These are phyloP conservation scores for Sherardia arvensis DNA, from an alignment of 257 asterid genomes.

Conservation along the genomic window DNA sequence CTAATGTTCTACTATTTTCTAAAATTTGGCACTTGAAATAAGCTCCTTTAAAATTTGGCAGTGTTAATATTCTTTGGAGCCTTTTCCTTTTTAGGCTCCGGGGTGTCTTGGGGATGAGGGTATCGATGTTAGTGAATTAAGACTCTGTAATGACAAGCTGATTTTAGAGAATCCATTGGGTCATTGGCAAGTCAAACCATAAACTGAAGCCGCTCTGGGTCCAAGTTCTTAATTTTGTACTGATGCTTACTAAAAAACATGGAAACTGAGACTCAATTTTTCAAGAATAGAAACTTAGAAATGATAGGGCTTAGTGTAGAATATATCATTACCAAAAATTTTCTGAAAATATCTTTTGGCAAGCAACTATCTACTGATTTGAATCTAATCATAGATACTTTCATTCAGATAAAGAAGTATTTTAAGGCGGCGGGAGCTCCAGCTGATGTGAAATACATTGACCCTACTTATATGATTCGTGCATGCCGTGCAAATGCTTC, in stretches of 20 bases:
- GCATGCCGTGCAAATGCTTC: conserved; percentile 99
- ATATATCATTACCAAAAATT: neutral
- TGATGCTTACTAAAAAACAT: neutral
- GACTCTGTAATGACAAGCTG: neutral
- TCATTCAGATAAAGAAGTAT: conserved; percentile 57
- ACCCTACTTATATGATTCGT: conserved; percentile 97
- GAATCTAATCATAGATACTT: neutral
- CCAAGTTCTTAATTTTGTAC: neutral
- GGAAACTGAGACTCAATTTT: neutral
- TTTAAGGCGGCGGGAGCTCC: conserved; percentile 66
- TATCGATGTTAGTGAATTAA: neutral
- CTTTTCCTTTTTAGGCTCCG: neutral
- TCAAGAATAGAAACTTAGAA: neutral
- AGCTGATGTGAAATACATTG: conserved; percentile 87
- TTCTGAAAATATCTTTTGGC: neutral
- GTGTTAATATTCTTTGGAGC: neutral
- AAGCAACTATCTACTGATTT: neutral
- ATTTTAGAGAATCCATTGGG: neutral
- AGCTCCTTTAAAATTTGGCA: neutral
- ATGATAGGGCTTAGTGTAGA: neutral
- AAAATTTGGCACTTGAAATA: neutral
- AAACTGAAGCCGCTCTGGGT: neutral
- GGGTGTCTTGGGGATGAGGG: neutral
- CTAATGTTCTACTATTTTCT: conserved; percentile 1
- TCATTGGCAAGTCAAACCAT: neutral